Percentiles rank a stretch among this genome's conserved stretches.
Evolutionary conservation across 768 basidiomycete genomes (phyloP).

Genomic region (Guyanaporus albipodus): DNA sequence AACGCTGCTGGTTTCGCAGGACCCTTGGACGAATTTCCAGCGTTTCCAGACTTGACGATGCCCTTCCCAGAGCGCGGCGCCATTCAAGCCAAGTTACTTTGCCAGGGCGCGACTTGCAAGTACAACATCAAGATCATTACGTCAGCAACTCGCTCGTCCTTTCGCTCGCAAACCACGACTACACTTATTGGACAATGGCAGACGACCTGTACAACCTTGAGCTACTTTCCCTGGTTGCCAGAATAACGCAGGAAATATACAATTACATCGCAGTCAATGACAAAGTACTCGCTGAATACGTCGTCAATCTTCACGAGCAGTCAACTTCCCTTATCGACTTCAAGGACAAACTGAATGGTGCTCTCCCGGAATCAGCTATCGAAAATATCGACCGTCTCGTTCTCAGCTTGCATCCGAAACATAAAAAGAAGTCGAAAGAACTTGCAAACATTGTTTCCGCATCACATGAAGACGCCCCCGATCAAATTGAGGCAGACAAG

Average conservation of each 20-base stretch:
- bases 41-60: slow-evolving; percentile 84
- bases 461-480: slow-evolving; percentile 27
- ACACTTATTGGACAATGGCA: slow-evolving; percentile 44
- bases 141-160: slow-evolving; percentile 14
- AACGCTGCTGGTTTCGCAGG: slow-evolving; percentile 14
- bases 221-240: slow-evolving; percentile 83
- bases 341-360: slow-evolving; percentile 72
- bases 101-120: too few relatives aligned
- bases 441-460: slow-evolving; percentile 37
- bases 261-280: slow-evolving; percentile 84
- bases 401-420: slow-evolving; percentile 90
- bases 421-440: slow-evolving; percentile 64
- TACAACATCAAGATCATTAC: slow-evolving; percentile 5
- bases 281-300: slow-evolving; percentile 92
- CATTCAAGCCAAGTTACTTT: too few relatives aligned
- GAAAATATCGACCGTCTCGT: slow-evolving; percentile 94
- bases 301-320: slow-evolving; percentile 84
- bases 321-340: slow-evolving; percentile 77
- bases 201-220: slow-evolving; percentile 92
- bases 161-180: slow-evolving; percentile 4
- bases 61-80: slow-evolving; percentile 55
- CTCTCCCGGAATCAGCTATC: slow-evolving; percentile 86
- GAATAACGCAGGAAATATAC: slow-evolving; percentile 89
- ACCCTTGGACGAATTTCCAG: slow-evolving; percentile 78
- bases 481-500: slow-evolving; percentile 60